These are phyloP conservation scores for Debaryomyces psychrophilus DNA, from an alignment of 1,139 yeast species.

Conservation along the genomic window DNA sequence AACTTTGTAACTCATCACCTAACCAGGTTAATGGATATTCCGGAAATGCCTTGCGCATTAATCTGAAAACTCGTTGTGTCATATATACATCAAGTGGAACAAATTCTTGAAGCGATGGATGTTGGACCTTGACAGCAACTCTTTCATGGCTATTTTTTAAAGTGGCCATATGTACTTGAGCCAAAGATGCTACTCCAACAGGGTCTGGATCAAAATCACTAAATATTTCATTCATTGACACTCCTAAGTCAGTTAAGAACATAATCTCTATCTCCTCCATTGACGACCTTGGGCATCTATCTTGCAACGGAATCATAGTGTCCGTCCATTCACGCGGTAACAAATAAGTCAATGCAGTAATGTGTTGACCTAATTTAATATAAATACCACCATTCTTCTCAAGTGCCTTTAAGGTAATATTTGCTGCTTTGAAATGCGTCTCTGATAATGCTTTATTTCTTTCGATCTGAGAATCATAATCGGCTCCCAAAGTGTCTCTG, in stretches of 20 bases:
- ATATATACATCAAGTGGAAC: constrained; percentile 87
- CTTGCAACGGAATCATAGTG: constrained; percentile 92
- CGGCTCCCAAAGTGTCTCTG: constrained; percentile 53
- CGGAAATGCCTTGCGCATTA: constrained; percentile 82
- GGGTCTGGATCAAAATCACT: constrained; percentile 70
- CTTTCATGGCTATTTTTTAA: constrained; percentile 61
- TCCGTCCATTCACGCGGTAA: constrained; percentile 94
- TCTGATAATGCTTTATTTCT: constrained; percentile 56
- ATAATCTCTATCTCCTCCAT: constrained; percentile 66
- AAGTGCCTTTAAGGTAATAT: constrained; percentile 74
- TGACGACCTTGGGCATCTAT: constrained; percentile 83
- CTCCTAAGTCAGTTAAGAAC: constrained; percentile 69
- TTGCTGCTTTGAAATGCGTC: constrained; percentile 74
- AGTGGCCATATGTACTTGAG: constrained; percentile 88
- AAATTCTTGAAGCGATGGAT: constrained; percentile 83
- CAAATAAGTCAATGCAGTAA: constrained; percentile 87
- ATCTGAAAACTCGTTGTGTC: constrained; percentile 73
- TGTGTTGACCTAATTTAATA: constrained; percentile 93
- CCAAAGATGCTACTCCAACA: constrained; percentile 93
- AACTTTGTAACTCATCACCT: constrained; percentile 84
- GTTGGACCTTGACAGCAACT: constrained; percentile 95
- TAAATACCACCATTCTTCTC: constrained; percentile 90
- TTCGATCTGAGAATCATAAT: constrained; percentile 52
- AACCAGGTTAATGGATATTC: constrained; percentile 93
- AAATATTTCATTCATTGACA: constrained; percentile 66